Conservation (phyloP, 2,329 filamentous ascomycete genomes). For the Penicillium decumbens region DNA sequence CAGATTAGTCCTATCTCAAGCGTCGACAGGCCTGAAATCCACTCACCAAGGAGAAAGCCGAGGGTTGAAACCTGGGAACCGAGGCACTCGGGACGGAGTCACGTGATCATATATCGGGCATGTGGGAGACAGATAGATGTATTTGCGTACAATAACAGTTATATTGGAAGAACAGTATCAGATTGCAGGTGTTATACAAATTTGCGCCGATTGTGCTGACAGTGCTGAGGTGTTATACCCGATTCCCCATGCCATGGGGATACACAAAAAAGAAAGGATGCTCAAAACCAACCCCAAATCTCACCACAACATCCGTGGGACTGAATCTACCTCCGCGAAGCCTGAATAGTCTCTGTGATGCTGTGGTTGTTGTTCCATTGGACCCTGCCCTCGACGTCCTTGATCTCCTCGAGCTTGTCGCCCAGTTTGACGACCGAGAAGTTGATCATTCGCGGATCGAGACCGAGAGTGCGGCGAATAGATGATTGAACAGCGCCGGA, state of each 20-base stretch:
- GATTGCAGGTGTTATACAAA: conserved; percentile 24
- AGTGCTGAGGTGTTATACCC: conserved; percentile 19
- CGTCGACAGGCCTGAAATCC: neutral
- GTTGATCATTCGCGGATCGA: conserved; percentile 88
- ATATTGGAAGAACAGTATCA: conserved; percentile 6
- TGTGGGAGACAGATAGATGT: neutral
- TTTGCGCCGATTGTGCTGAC: conserved; percentile 33
- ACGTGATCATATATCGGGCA: conserved; percentile 5
- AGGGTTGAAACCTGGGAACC: conserved; percentile 12
- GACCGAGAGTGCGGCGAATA: conserved; percentile 67
- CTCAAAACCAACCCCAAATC: conserved; percentile 10
- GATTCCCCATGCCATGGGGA: conserved; percentile 26
- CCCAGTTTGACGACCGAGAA: conserved; percentile 84
- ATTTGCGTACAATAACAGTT: neutral
- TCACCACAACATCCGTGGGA: conserved; percentile 1
- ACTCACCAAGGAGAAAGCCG: neutral
- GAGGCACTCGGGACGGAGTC: conserved; percentile 14
- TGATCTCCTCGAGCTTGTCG: conserved; percentile 58
- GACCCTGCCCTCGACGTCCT: conserved; percentile 53
- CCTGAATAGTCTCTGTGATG: conserved; percentile 27
- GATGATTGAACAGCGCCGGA: conserved; percentile 68
- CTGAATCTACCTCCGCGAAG: neutral
- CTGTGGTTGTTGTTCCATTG: conserved; percentile 46
- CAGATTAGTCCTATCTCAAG: neutral
- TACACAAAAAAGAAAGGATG: conserved; percentile 25